Conservation (phyloP, 352 stramenopile genomes). For the Pythium plurisporium region DNA sequence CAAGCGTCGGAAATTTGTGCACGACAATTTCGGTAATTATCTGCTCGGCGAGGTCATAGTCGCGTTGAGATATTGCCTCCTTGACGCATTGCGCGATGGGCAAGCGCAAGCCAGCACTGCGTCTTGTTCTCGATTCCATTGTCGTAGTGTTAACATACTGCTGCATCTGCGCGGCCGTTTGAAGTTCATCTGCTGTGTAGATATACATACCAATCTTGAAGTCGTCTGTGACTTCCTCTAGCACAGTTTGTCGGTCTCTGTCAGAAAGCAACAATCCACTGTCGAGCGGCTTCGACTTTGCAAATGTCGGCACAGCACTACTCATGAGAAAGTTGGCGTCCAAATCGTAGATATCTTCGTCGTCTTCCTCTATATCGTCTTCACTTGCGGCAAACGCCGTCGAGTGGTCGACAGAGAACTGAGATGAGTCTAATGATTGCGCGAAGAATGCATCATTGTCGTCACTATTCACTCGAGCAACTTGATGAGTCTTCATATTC, state of each 20-base stretch:
- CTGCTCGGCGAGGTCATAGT: conserved; percentile 40
- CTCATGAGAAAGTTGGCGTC: conserved; percentile 12
- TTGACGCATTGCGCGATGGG: conserved; percentile 16
- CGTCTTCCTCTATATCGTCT: conserved; percentile 9
- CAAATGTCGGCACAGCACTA: conserved; percentile 1
- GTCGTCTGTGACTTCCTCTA: conserved; percentile 55
- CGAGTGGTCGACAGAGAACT: not conserved
- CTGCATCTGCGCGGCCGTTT: conserved; percentile 50
- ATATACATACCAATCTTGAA: conserved; percentile 65
- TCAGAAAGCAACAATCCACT: conserved; percentile 43
- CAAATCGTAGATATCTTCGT: conserved; percentile 2
- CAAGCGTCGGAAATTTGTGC: conserved; percentile 55
- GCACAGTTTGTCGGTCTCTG: conserved; percentile 49
- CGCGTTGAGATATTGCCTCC: conserved; percentile 16
- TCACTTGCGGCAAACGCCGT: not conserved
- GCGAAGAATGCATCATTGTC: conserved; percentile 9
- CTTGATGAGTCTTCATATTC: conserved; percentile 10
- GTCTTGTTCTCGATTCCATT: conserved; percentile 2
- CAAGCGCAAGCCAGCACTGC: not conserved
- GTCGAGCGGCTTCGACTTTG: conserved; percentile 30
- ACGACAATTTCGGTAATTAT: conserved; percentile 60
- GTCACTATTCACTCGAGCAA: conserved; percentile 15
- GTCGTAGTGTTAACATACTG: conserved; percentile 39
- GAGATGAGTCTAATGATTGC: conserved; percentile 5
- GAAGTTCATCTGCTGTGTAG: conserved; percentile 73